Conservation (phyloP, 352 stramenopile genomes). For the Phytophthora agathidicida region DNA sequence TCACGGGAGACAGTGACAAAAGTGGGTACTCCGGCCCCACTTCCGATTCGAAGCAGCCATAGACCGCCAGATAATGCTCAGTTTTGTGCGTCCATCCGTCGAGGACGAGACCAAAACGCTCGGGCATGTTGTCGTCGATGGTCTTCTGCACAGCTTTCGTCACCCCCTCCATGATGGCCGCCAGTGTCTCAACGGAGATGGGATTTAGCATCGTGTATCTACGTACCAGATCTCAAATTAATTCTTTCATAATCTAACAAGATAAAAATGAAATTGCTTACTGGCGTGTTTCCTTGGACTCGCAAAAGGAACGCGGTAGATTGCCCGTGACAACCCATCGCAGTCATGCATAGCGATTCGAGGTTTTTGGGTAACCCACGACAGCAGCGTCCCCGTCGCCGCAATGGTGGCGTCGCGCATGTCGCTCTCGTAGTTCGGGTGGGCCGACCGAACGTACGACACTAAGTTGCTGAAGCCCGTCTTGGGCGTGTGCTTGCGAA, state of each 20-base stretch:
- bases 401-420: background rate
- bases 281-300: conserved; percentile 5
- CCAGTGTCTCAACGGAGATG: background rate
- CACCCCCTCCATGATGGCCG: background rate
- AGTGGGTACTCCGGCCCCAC: background rate
- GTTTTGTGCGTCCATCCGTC: conserved; percentile 3
- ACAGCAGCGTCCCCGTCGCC: background rate
- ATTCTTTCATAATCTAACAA: background rate
- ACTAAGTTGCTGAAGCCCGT: conserved; percentile 5
- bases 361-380: conserved; percentile 1
- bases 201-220: background rate
- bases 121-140: background rate
- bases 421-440: conserved; percentile 1
- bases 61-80: conserved; percentile 4
- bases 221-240: background rate
- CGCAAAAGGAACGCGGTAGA: conserved; percentile 3
- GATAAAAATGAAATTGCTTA: conserved; percentile 3
- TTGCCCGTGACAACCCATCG: conserved; percentile 3
- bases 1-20: background rate
- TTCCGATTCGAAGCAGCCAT: background rate
- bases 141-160: conserved; percentile 1
- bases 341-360: conserved; percentile 4
- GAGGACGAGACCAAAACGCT: background rate
- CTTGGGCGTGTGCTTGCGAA: conserved; percentile 2
- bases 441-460: conserved; percentile 1